A percentile compares a stretch with the other conserved stretches of the same genome.
phyloP scores from a whole-genome alignment of 768 basidiomycete species.

The Sarcodon aspratus region DNA sequence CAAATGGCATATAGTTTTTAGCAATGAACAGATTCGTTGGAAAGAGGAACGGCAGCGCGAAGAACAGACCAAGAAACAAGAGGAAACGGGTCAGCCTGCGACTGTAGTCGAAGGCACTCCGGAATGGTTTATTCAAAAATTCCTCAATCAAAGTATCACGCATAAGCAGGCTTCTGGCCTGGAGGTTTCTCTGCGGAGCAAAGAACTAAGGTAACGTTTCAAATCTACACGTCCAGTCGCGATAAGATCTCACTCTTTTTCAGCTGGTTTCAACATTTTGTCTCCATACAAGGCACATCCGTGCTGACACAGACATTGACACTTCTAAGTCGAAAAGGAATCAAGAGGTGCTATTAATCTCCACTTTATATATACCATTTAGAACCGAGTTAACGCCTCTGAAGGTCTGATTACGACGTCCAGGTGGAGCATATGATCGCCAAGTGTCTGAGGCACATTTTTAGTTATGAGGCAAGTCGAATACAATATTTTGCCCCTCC shows the following conservation, averaged over 20 bases:
- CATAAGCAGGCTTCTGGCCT: conserved; percentile 70
- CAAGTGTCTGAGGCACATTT: conserved; percentile 75
- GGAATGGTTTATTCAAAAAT: conserved; percentile 89
- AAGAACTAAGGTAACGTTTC: conserved; percentile 57
- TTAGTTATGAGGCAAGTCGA: conserved; percentile 50
- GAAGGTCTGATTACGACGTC: conserved; percentile 48
- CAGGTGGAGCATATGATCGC: conserved; percentile 78
- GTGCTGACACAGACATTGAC: conserved; percentile 73
- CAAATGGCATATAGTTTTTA: conserved; percentile 88
- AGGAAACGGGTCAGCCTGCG: conserved; percentile 42
- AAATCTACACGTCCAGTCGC: neutral
- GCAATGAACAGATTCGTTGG: conserved; percentile 73
- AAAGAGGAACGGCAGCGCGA: conserved; percentile 57
- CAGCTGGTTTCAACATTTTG: conserved; percentile 76
- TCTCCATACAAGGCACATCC: conserved; percentile 69
- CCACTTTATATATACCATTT: neutral
- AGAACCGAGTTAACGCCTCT: conserved; percentile 10
- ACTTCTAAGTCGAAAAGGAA: conserved; percentile 62
- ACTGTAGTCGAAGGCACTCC: conserved; percentile 60
- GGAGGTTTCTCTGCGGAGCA: conserved; percentile 66
- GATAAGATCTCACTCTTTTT: neutral
- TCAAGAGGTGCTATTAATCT: conserved; percentile 36
- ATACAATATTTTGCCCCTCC: conserved; percentile 4
- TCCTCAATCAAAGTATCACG: conserved; percentile 79
- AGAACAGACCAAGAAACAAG: conserved; percentile 48